Percentiles rank a stretch among this genome's conserved stretches.
phyloP scores from a whole-genome alignment of 2,329 filamentous ascomycete species.

The Venturia oleaginea region DNA sequence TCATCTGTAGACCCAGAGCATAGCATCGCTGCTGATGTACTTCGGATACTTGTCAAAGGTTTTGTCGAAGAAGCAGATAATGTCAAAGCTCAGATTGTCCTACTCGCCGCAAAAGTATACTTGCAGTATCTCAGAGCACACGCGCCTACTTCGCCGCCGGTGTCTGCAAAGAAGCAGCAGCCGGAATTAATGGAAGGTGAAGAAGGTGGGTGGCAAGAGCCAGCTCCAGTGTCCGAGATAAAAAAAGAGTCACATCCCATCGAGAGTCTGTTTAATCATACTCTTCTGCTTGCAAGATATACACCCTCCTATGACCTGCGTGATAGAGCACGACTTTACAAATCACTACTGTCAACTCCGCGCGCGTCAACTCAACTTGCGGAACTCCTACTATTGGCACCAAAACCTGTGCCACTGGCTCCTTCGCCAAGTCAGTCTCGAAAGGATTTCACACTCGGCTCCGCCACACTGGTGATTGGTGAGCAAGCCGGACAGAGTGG shows the following conservation, averaged over 20 bases:
- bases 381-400: slow-evolving; percentile 79
- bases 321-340: slow-evolving; percentile 82
- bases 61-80: slow-evolving; percentile 78
- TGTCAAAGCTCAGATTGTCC: slow-evolving; percentile 82
- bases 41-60: slow-evolving; percentile 76
- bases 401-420: slow-evolving; percentile 85
- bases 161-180: background rate
- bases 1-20: slow-evolving; percentile 69
- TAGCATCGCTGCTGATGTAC: slow-evolving; percentile 86
- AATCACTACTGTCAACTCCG: slow-evolving; percentile 69
- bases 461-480: slow-evolving; percentile 75
- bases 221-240: slow-evolving; percentile 14
- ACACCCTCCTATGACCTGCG: slow-evolving; percentile 92
- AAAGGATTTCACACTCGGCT: slow-evolving; percentile 70
- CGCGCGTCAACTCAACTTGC: slow-evolving; percentile 65
- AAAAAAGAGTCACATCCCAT: slow-evolving; percentile 50
- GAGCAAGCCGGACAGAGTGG: slow-evolving; percentile 68
- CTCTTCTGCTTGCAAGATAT: slow-evolving; percentile 77
- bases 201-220: slow-evolving; percentile 24
- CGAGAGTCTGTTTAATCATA: slow-evolving; percentile 72
- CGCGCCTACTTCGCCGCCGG: background rate
- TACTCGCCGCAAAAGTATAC: slow-evolving; percentile 94
- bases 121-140: slow-evolving; percentile 72
- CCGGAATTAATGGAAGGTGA: background rate
- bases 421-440: slow-evolving; percentile 81